A percentile compares a stretch with the other conserved stretches of the same genome.
Conservation (phyloP, 163 green algal genomes). For the Scenedesmus sp. region DNA sequence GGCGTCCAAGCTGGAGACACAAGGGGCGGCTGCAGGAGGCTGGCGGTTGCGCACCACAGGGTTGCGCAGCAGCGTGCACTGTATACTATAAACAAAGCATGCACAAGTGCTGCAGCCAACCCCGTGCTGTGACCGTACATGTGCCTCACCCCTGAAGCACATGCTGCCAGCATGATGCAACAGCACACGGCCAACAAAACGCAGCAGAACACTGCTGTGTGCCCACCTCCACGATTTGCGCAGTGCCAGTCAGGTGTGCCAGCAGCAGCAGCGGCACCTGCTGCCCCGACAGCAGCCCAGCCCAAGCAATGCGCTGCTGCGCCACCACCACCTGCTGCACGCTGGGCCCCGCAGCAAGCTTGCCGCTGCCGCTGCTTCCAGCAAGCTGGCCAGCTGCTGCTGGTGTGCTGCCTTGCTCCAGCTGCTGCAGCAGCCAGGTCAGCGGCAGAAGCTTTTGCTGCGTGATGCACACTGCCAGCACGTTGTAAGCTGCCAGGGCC, state of each 20-base stretch:
- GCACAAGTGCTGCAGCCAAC: too few species aligned
- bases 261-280: slow-evolving; percentile 25
- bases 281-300: not conserved
- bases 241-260: not conserved
- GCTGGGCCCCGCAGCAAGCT: not conserved
- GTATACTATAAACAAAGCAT: too few species aligned
- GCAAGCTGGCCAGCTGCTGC: not conserved
- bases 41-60: too few species aligned
- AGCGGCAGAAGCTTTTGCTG: not conserved
- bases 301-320: slow-evolving; percentile 15
- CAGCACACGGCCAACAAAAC: too few species aligned
- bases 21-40: too few species aligned
- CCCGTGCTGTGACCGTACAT: too few species aligned
- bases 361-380: not conserved
- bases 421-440: not conserved
- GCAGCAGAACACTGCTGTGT: too few species aligned
- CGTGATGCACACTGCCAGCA: not conserved
- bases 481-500: not conserved
- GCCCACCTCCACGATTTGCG: not conserved
- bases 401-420: not conserved
- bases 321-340: not conserved
- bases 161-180: not conserved
- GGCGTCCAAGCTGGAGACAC: too few species aligned
- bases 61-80: too few species aligned
- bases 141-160: not conserved